Base-by-base conservation (phyloP, 2,329 filamentous ascomycete genomes). In the Colletotrichum horii region DNA sequence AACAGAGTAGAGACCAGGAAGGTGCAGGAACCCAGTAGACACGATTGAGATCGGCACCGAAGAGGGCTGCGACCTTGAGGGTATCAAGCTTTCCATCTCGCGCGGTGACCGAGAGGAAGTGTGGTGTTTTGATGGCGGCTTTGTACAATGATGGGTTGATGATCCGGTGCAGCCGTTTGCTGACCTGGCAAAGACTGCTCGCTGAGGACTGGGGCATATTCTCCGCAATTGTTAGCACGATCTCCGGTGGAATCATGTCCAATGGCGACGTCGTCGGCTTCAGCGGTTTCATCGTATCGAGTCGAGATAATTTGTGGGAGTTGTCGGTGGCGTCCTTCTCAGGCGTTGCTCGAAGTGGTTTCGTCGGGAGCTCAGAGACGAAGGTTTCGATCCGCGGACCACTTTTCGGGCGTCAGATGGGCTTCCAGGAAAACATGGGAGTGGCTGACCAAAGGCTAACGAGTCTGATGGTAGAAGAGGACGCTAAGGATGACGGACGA, bases 281-380 rank as follows among this genome's bases (percentile, higher is more conserved):
- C 38, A 0, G 19, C 19, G 0, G 8, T 43, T 0, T 43, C 38
- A 43, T 43, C 1, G 16, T 43, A 2, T 0, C 16, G 8, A 2
- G 16, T 11, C 8, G 36, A 43, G 16, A 19, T 2, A 15, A 15
- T 8, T 38, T 19, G 15, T 38, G 36, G 4, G 36, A 8, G 7
- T 36, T 14, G 34, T 6, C 34, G 34, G 28, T n/a, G n/a, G n/a
- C n/a, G n/a, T n/a, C n/a, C n/a, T 28, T 28, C 28, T 28, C 28
- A 7, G 28, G 6, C 28, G 28, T 28, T 28, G 28, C 28, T 28
- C 28, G 28, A 28, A 28, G n/a, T 28, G 28, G 28, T 6, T 28
- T 28, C 28, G 28, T 28, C 28, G 28, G 28, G 28, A 28, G 28
- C 28, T 2, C 28, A 28, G 28, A 28, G 28, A 7, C 28, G 8